Evolutionary conservation across 129 eudicot species (phyloP), one percentile per base, ranked within the genome.

Genomic region (Flaveria robusta): DNA sequence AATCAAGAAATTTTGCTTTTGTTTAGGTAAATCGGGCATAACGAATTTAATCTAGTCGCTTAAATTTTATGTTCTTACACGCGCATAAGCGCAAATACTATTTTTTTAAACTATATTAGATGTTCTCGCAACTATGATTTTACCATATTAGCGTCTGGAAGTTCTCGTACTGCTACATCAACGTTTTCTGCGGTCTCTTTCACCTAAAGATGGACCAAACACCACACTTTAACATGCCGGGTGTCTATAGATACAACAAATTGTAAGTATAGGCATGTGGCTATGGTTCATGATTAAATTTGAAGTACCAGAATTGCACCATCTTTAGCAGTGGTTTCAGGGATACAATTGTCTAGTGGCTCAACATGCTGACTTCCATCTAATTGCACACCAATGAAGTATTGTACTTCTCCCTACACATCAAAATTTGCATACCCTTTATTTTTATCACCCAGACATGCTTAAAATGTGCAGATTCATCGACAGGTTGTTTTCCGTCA

Each of bases 301-400:
- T 27, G 3, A 43, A 34, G 37, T 80, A 95, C 99, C 97, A 84
- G 79, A 80, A 84, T 67, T 67, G 89, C 96, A 7, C 94, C 88
- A 70, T 91, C 94, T 76, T 65, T 80, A 31, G 96, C 99, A 37
- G 86, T 85, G 64, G 79, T 85, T 82, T 84, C 92, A 20, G 97
- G 94, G 68, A 95, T 91, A 77, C 94, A 83, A 66, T 91, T 95
- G 76, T 85, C 90, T 79, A 91, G 97, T 34, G 99, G 97, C 87
- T 95, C 97, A 23, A 95, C 99, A 79, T 95, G 99, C 27, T 91
- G 83, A 77, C 96, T 95, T 79, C 99, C 99, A 74, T 95, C 99
- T 80, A 95, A 72, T 71, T 95, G 99, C 24, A 95, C 99, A 46
- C 99, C 99, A 37, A 95, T 95, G 74, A 91, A 95, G 81, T 95